A percentile compares a stretch with the other conserved stretches of the same genome.
These are phyloP conservation scores for Epichloe typhina DNA, from an alignment of 2,329 filamentous ascomycete species.

Conservation along the genomic window DNA sequence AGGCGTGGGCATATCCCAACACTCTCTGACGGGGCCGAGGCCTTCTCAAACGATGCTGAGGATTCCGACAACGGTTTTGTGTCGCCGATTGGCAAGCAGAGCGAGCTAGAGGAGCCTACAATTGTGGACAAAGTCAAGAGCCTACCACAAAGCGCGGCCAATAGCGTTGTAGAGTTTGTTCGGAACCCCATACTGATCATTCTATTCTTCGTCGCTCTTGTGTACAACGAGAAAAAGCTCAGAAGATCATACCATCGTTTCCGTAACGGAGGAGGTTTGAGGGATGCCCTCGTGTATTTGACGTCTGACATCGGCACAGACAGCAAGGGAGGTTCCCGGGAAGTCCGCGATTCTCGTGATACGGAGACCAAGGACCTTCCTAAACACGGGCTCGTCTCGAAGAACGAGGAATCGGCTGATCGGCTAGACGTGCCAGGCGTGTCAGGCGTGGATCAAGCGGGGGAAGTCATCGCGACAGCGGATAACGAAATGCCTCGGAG, in stretches of 20 bases:
- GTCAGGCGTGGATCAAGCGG: background rate
- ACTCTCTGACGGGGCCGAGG: conserved; percentile 21
- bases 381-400: background rate
- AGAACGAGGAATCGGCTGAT: background rate
- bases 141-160: conserved; percentile 35
- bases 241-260: conserved; percentile 25
- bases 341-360: background rate
- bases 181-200: conserved; percentile 40
- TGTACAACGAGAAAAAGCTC: conserved; percentile 34
- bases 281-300: conserved; percentile 12
- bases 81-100: conserved; percentile 14
- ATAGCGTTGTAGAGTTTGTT: conserved; percentile 40
- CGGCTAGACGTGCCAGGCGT: background rate
- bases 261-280: conserved; percentile 17
- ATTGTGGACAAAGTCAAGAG: conserved; percentile 38
- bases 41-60: conserved; percentile 14
- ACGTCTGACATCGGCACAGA: background rate
- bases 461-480: background rate
- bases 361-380: background rate
- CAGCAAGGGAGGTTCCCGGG: background rate
- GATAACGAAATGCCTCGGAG: background rate
- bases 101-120: conserved; percentile 23
- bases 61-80: conserved; percentile 22
- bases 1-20: conserved; percentile 23
- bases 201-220: conserved; percentile 26